Conservation (phyloP, 2,329 filamentous ascomycete species). For the Pseudogymnoascus sp. region DNA sequence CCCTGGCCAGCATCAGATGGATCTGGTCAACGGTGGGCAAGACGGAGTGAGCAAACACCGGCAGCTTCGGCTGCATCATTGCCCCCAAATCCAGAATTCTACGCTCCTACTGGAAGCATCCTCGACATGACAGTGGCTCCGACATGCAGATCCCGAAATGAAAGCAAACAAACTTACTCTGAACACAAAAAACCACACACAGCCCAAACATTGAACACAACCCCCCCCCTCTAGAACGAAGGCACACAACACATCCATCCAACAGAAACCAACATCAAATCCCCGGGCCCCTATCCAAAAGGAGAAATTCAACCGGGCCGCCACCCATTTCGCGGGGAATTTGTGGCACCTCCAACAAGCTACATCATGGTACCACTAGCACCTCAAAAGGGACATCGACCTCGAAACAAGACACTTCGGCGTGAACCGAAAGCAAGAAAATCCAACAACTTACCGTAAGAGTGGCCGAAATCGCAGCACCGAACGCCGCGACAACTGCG, state of each 20-base stretch:
- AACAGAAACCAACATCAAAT: neutral
- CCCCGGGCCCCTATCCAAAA: neutral
- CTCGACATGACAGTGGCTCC: neutral
- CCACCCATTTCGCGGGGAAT: neutral
- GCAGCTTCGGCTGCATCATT: neutral
- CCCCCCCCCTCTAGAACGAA: neutral
- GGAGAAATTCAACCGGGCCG: neutral
- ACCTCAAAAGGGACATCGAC: neutral
- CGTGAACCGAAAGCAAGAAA: neutral
- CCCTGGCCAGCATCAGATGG: neutral
- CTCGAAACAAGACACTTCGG: neutral
- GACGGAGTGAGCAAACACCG: neutral
- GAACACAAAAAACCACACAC: neutral
- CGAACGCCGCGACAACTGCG: neutral
- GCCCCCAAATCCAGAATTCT: neutral
- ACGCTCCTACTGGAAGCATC: neutral
- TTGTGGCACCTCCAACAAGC: neutral
- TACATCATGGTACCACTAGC: neutral
- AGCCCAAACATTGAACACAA: neutral
- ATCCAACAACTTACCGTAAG: neutral
- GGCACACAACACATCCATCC: neutral
- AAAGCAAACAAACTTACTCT: neutral
- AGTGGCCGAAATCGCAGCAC: neutral
- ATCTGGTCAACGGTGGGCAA: neutral
- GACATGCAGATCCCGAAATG: neutral